Evolutionary conservation across 192 early-diverging fungal genomes (phyloP).

Genomic region (Gryganskiella cystojenkinii): DNA sequence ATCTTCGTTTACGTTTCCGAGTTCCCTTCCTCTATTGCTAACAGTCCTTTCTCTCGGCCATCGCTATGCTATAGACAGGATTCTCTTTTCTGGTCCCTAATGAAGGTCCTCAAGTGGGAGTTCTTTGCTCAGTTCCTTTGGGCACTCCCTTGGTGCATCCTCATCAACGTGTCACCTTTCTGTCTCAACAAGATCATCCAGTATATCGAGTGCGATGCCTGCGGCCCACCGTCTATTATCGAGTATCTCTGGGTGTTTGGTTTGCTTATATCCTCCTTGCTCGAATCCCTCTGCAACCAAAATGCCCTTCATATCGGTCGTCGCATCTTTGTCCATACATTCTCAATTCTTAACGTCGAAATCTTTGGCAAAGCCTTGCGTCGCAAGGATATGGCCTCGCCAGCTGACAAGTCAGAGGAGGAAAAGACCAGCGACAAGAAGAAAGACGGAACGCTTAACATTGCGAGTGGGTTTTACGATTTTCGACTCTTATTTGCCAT

Average conservation of each 20-base stretch:
- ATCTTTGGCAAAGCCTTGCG: constrained; percentile 61
- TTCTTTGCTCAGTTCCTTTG: constrained; percentile 46
- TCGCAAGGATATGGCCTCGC: constrained; percentile 59
- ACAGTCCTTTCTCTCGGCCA: not conserved
- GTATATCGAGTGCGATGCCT: constrained; percentile 46
- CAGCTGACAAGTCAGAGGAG: constrained; percentile 39
- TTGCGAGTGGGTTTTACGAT: constrained; percentile 29
- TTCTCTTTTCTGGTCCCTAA: constrained; percentile 30
- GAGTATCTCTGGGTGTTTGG: constrained; percentile 70
- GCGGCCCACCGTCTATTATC: constrained; percentile 30
- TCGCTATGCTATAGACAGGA: constrained; percentile 6
- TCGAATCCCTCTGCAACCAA: constrained; percentile 60
- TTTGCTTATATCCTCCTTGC: constrained; percentile 58
- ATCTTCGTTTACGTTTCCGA: not conserved
- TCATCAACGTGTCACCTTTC: constrained; percentile 42
- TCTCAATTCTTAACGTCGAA: constrained; percentile 59
- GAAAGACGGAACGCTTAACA: constrained; percentile 40
- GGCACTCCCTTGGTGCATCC: constrained; percentile 37
- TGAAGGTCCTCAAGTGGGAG: constrained; percentile 31
- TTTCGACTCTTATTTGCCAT: not conserved
- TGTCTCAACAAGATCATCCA: constrained; percentile 52
- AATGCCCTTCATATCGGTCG: constrained; percentile 74
- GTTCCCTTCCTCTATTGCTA: not conserved
- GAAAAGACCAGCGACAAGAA: constrained; percentile 13
- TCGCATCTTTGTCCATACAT: constrained; percentile 66